Base-by-base conservation (phyloP, 495 filamentous ascomycete genomes). In the Xylaria venustula region DNA sequence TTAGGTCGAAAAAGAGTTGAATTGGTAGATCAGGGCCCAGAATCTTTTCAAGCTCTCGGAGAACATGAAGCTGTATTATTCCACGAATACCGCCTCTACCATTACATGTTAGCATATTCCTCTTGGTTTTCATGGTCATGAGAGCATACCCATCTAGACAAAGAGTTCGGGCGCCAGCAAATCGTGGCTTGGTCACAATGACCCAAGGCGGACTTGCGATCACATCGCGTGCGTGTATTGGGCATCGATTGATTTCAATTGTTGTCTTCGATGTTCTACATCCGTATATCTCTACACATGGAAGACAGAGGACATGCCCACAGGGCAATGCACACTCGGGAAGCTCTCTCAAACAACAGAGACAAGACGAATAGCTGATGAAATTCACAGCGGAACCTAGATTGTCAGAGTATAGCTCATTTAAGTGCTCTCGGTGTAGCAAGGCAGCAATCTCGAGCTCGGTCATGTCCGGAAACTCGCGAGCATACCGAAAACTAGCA, bases 241-340 rank as follows among this genome's bases (percentile, higher is more conserved):
- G 76, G 42, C 75, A 79, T 17, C 55, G 58, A 15, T 56, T 57
- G 9, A 77, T 63, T 53, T 72, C 60, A 9, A 75, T 64, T 28
- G 69, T 66, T 28, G 65, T 69, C 23, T 50, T 70, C 46, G 71
- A 65, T 14, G 64, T 66, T 59, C 64, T 66, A 5, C 42, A 44
- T 15, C 76, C 69, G 28, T 72, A 64, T 23, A 63, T 63, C 30
- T 76, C 61, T 7, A 69, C 57, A 46, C 82, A 85, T 4, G 71
- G 66, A 9, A 76, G 75, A 58, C 85, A 87, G 0, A 87, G 67
- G 6, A 85, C 76, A 67, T 88, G 85, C 0, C 84, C 84, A 60
- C 84, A 88, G 9, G 78, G 77, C 2, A 88, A 56, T 1, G 76
- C 71, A 61, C 86, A 79, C 54, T 85, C 75, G 0, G 84, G 80